Percentiles rank a stretch among this genome's conserved stretches.
Conservation (phyloP, 1,284 basidiomycete species). For the Filobasidium uniguttulatum region DNA sequence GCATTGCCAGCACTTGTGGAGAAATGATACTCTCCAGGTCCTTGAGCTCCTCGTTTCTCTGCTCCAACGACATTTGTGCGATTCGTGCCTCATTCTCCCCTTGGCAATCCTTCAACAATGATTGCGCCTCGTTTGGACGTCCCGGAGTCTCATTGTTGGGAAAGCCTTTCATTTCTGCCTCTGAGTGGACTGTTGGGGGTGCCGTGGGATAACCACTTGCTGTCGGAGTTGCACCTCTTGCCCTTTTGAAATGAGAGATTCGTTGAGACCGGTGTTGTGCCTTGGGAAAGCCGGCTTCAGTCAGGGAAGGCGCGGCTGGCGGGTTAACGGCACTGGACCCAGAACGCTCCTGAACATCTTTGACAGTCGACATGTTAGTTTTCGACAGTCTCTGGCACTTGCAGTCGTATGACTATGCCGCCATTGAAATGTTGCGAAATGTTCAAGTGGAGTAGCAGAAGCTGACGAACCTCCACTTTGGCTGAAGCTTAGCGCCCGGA, state of each 20-base stretch:
- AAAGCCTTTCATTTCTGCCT: background rate
- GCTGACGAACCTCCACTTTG: too few relatives aligned
- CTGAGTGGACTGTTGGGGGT: background rate
- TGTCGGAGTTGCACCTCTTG: background rate
- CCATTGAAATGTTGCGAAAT: too few relatives aligned
- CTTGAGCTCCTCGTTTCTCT: constrained; percentile 46
- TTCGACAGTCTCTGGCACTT: too few relatives aligned
- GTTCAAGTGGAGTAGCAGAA: too few relatives aligned
- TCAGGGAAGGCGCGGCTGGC: background rate
- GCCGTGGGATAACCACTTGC: background rate
- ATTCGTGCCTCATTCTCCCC: constrained; percentile 47
- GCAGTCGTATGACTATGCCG: too few relatives aligned
- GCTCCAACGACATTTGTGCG: constrained; percentile 46
- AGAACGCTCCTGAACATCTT: too few relatives aligned
- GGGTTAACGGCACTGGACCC: too few relatives aligned
- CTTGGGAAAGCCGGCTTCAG: constrained; percentile 9
- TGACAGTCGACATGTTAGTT: too few relatives aligned
- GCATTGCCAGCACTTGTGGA: constrained; percentile 45
- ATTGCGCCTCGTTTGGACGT: background rate
- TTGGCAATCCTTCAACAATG: constrained; percentile 23
- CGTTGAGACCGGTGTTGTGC: constrained; percentile 13
- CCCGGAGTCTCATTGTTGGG: background rate
- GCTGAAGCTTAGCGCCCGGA: too few relatives aligned
- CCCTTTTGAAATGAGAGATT: constrained; percentile 13
- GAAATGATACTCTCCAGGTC: constrained; percentile 59